Conservation (phyloP, 2,329 filamentous ascomycete genomes). For the Neofusicoccum cordaticola region DNA sequence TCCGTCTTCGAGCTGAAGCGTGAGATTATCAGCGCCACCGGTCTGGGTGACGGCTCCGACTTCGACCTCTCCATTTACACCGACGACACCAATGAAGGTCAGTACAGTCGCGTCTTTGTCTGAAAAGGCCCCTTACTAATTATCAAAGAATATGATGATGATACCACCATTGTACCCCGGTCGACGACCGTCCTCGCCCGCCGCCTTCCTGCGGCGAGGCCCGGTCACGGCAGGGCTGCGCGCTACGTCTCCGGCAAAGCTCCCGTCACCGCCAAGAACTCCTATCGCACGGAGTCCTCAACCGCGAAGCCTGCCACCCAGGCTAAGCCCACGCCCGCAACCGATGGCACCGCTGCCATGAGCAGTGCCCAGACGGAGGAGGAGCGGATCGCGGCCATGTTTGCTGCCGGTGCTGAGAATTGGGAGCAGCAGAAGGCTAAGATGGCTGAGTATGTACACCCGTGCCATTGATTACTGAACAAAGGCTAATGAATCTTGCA, state of each 20-base stretch:
- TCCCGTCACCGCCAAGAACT: slow-evolving; percentile 82
- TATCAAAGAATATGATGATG: slow-evolving; percentile 83
- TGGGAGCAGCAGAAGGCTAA: slow-evolving; percentile 93
- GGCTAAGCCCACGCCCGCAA: slow-evolving; percentile 37
- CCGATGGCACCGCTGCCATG: slow-evolving; percentile 61
- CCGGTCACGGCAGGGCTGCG: slow-evolving; percentile 84
- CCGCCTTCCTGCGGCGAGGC: slow-evolving; percentile 77
- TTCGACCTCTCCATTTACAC: slow-evolving; percentile 95
- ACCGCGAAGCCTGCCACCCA: slow-evolving; percentile 50
- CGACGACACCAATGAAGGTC: slow-evolving; percentile 87
- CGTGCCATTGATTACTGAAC: slow-evolving; percentile 25
- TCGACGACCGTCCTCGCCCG: slow-evolving; percentile 91
- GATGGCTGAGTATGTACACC: slow-evolving; percentile 63
- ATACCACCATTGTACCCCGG: slow-evolving; percentile 93
- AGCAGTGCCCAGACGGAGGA: slow-evolving; percentile 85
- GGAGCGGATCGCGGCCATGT: slow-evolving; percentile 89
- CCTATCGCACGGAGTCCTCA: slow-evolving; percentile 63
- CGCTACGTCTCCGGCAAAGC: slow-evolving; percentile 96
- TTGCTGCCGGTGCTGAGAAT: slow-evolving; percentile 82
- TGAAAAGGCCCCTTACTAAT: slow-evolving; percentile 14
- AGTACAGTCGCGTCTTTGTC: slow-evolving; percentile 32
- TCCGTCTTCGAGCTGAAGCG: slow-evolving; percentile 98
- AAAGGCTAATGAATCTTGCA: slow-evolving; percentile 20
- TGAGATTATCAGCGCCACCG: slow-evolving; percentile 94
- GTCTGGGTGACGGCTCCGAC: slow-evolving; percentile 90